Percentiles rank a stretch among this genome's conserved stretches.
Conservation (phyloP, 2,329 filamentous ascomycete species). For the Phialemonium atrogriseum region DNA sequence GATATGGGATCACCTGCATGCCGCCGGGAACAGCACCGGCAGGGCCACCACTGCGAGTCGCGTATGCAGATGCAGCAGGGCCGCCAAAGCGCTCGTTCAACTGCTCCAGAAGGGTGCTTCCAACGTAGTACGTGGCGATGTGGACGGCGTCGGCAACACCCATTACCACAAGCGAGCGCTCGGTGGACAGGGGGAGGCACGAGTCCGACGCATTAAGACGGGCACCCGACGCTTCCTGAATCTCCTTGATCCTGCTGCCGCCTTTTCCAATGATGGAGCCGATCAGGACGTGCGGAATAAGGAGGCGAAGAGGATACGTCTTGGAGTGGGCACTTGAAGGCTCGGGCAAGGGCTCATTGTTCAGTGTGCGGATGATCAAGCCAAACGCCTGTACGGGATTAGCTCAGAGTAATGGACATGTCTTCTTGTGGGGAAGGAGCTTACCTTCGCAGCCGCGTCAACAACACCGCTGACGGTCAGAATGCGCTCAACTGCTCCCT, state of each 20-base stretch:
- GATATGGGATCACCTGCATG: slow-evolving; percentile 98
- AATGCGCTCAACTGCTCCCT: slow-evolving; percentile 94
- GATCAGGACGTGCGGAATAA: slow-evolving; percentile 95
- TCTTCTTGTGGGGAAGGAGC: slow-evolving; percentile 20
- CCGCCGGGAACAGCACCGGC: slow-evolving; percentile 91
- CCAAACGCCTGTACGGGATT: slow-evolving; percentile 68
- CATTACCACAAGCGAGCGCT: slow-evolving; percentile 95
- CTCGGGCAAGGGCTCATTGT: slow-evolving; percentile 87
- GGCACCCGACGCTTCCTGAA: slow-evolving; percentile 94
- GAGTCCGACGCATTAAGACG: slow-evolving; percentile 94
- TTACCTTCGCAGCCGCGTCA: slow-evolving; percentile 91
- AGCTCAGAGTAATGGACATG: slow-evolving; percentile 13
- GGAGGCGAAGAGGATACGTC: slow-evolving; percentile 89
- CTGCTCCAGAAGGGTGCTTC: slow-evolving; percentile 95
- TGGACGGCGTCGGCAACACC: slow-evolving; percentile 97
- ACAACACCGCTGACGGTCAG: slow-evolving; percentile 94
- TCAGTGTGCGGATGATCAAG: slow-evolving; percentile 93
- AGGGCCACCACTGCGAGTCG: slow-evolving; percentile 85
- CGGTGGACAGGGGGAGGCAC: slow-evolving; percentile 87
- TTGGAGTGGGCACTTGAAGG: slow-evolving; percentile 90
- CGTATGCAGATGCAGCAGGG: slow-evolving; percentile 94
- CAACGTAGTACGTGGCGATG: slow-evolving; percentile 98
- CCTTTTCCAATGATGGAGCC: slow-evolving; percentile 98
- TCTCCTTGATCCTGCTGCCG: slow-evolving; percentile 92
- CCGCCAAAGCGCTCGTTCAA: slow-evolving; percentile 94